Evolutionary conservation across 148 eudicot genomes (phyloP), one percentile per base, ranked within the genome.

Genomic region (Bassia scoparia): DNA sequence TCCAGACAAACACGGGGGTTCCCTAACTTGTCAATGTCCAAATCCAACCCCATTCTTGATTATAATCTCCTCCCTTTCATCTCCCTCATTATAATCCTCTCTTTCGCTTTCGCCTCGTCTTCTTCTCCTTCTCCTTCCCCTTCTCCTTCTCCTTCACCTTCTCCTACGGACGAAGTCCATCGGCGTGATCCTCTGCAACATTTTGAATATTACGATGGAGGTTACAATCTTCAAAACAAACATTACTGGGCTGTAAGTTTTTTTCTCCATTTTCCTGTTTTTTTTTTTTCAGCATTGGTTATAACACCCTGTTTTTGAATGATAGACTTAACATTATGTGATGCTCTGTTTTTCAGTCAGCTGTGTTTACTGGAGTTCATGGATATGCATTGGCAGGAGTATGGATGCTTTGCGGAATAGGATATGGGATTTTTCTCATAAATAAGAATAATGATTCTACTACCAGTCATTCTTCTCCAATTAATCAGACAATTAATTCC

Each of bases 231-330:
- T 56, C 81, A 75, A 26, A 79, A 79, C 84, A 86, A 77, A 61
- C 93, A 91, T 84, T 91, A 91, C 80, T 91, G 97, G 97, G 93
- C 93, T 61, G 97, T 91, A 78, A 89, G 91, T 84, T 44, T 54
- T 26, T 13, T 0, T n/a, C n/a, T n/a, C n/a, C 20, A 38, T 16
- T 35, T 4, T 54, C 17, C 6, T 34, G 10, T 70, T 72, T 37
- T 16, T 54, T 34, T n/a, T n/a, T n/a, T n/a, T n/a, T n/a, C n/a
- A n/a, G n/a, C n/a, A n/a, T n/a, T n/a, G n/a, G n/a, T n/a, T n/a
- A n/a, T n/a, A n/a, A n/a, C n/a, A n/a, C n/a, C n/a, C n/a, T n/a
- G n/a, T n/a, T n/a, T n/a, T n/a, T n/a, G n/a, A n/a, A n/a, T n/a
- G n/a, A n/a, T n/a, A n/a, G n/a, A n/a, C n/a, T n/a, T n/a, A n/a